phyloP scores from a whole-genome alignment of 2,329 filamentous ascomycete species.

The Ophiostoma triangulosporum region DNA sequence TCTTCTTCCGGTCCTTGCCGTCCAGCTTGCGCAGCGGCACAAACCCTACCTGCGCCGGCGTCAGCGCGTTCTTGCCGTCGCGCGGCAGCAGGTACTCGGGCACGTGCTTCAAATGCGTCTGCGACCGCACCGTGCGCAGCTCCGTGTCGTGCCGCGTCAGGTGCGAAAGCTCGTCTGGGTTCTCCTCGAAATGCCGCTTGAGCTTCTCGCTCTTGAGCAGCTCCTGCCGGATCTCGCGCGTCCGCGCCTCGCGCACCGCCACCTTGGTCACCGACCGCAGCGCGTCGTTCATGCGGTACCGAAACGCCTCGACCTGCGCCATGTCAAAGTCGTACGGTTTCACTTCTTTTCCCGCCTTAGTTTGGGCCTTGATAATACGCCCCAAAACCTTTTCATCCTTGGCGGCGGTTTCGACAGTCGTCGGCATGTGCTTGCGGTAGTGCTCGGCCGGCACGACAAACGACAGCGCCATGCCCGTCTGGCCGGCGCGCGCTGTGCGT shows the following conservation, averaged over 20 bases:
- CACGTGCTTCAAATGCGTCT: slow-evolving; percentile 84
- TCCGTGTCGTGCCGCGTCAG: slow-evolving; percentile 87
- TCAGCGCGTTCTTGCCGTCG: slow-evolving; percentile 57
- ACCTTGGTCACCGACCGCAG: slow-evolving; percentile 80
- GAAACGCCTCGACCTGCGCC: slow-evolving; percentile 83
- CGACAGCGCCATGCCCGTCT: slow-evolving; percentile 88
- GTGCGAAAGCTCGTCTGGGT: slow-evolving; percentile 65
- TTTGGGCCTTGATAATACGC: slow-evolving; percentile 70
- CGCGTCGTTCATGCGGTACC: slow-evolving; percentile 89
- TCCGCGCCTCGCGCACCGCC: slow-evolving; percentile 78
- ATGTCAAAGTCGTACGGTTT: slow-evolving; percentile 92
- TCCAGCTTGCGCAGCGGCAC: slow-evolving; percentile 51
- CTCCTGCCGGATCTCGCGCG: slow-evolving; percentile 77
- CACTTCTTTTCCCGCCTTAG: slow-evolving; percentile 64
- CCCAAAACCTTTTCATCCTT: slow-evolving; percentile 74
- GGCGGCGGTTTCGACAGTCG: slow-evolving; percentile 58
- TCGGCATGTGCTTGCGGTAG: slow-evolving; percentile 83
- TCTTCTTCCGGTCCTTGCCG: slow-evolving; percentile 32
- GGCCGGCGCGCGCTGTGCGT: slow-evolving; percentile 79
- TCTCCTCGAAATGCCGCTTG: slow-evolving; percentile 93
- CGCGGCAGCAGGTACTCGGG: slow-evolving; percentile 82
- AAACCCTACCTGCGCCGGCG: slow-evolving; percentile 56
- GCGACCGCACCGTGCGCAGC: slow-evolving; percentile 66
- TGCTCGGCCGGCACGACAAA: slow-evolving; percentile 76
- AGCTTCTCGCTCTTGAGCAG: slow-evolving; percentile 88